phyloP scores from a whole-genome alignment of 148 eudicot genomes.

The Spergularia bocconei region DNA sequence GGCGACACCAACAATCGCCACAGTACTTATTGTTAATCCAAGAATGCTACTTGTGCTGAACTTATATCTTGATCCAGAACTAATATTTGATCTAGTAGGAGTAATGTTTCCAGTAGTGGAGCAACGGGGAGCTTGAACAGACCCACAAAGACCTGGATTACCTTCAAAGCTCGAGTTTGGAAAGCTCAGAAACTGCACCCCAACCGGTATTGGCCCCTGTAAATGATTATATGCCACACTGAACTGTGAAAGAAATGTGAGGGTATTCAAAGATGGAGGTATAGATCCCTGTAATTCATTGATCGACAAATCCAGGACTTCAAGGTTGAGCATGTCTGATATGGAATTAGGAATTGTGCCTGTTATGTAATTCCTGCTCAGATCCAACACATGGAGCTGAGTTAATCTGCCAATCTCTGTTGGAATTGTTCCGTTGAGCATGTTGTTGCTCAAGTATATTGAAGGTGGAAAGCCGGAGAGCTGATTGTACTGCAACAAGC shows the following conservation, averaged over 20 bases:
- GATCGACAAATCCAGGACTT: conserved; percentile 63
- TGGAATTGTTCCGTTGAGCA: conserved; percentile 53
- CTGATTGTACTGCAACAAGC: conserved; percentile 78
- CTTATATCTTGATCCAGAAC: conserved; percentile 22
- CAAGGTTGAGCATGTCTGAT: conserved; percentile 60
- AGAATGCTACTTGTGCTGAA: conserved; percentile 43
- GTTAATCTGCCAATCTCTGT: conserved; percentile 60
- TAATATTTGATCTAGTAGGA: not conserved
- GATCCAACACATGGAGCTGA: conserved; percentile 75
- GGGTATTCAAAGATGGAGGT: conserved; percentile 57
- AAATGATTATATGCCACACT: conserved; percentile 80
- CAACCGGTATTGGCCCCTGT: conserved; percentile 58
- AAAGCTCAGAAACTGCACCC: conserved; percentile 67
- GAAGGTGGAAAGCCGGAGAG: conserved; percentile 82
- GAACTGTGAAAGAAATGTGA: conserved; percentile 72
- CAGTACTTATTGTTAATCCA: conserved; percentile 50
- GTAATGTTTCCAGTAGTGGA: conserved; percentile 5
- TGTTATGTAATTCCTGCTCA: conserved; percentile 62
- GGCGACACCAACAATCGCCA: conserved; percentile 58
- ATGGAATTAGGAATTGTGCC: conserved; percentile 73
- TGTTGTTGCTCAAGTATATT: conserved; percentile 57
- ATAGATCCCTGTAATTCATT: conserved; percentile 68
- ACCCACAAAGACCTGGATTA: conserved; percentile 77
- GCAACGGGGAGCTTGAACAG: conserved; percentile 45
- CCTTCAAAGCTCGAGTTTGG: conserved; percentile 76